phyloP scores from a whole-genome alignment of 345 rosid species.

The Noccaea bulbosa region DNA sequence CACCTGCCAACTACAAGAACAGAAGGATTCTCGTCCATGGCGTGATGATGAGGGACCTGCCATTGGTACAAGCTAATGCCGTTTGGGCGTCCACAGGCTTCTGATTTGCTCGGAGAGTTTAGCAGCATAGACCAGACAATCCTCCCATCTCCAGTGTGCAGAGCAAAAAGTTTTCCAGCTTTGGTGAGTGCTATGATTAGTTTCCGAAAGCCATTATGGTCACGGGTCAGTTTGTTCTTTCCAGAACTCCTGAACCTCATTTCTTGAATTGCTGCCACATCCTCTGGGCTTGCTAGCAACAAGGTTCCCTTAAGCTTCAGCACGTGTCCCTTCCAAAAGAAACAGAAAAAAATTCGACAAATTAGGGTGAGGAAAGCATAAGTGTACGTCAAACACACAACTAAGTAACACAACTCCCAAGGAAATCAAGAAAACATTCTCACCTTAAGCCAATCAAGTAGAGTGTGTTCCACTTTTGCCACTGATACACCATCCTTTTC shows the following conservation, averaged over 20 bases:
- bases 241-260: slow-evolving; percentile 86
- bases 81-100: slow-evolving; percentile 57
- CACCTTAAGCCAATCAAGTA: slow-evolving; percentile 98
- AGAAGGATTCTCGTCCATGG: slow-evolving; percentile 91
- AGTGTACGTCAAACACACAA: slow-evolving; percentile 2
- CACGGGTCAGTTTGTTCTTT: slow-evolving; percentile 94
- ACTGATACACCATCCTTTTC: slow-evolving; percentile 88
- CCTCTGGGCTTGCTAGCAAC: slow-evolving; percentile 96
- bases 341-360: slow-evolving; percentile 41
- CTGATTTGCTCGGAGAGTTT: slow-evolving; percentile 64
- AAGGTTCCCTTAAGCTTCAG: slow-evolving; percentile 92
- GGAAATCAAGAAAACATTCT: slow-evolving; percentile 16
- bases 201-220: slow-evolving; percentile 98
- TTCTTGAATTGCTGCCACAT: slow-evolving; percentile 80
- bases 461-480: slow-evolving; percentile 89
- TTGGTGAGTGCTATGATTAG: slow-evolving; percentile 81
- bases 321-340: slow-evolving; percentile 72
- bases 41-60: slow-evolving; percentile 99
- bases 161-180: slow-evolving; percentile 84
- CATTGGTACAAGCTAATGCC: slow-evolving; percentile 78
- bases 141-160: slow-evolving; percentile 96
- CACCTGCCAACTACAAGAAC: slow-evolving; percentile 87
- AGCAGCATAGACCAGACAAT: slow-evolving; percentile 89
- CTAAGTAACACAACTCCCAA: slow-evolving; percentile 2
- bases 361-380: slow-evolving; percentile 26